Percentiles rank a stretch among this genome's conserved stretches.
Evolutionary conservation across 768 basidiomycete species (phyloP).

Genomic region (Lepiota brunneoincarnata): DNA sequence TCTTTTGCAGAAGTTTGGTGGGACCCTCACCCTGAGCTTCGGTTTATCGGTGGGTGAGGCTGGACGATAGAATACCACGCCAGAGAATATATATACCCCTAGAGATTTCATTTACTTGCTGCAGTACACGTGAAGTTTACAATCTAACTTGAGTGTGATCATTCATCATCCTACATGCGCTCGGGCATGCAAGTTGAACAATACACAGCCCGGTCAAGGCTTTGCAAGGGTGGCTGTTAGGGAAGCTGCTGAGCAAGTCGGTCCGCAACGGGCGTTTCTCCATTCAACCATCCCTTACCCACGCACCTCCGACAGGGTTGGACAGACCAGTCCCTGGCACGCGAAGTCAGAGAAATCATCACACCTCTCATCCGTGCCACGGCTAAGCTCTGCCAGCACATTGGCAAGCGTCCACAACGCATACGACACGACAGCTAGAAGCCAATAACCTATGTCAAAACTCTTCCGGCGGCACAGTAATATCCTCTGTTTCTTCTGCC

Average conservation of each 20-base stretch:
- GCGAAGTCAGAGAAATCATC: neutral
- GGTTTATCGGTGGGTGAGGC: neutral
- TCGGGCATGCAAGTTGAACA: neutral
- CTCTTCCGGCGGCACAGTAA: conserved; percentile 54
- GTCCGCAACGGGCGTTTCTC: conserved; percentile 3
- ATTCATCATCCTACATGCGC: neutral
- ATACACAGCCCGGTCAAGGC: neutral
- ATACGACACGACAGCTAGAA: neutral
- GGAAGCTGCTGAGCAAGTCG: neutral
- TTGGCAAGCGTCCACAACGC: neutral
- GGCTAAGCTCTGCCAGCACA: neutral
- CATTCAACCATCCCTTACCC: conserved; percentile 9
- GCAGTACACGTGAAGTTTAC: neutral
- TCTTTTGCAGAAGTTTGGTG: neutral
- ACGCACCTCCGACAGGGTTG: neutral
- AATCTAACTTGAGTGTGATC: neutral
- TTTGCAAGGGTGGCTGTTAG: neutral
- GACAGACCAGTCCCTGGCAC: neutral
- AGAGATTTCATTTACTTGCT: neutral
- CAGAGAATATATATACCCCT: neutral
- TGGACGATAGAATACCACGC: neutral
- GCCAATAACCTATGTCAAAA: conserved; percentile 26
- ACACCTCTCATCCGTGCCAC: neutral
- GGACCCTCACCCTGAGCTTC: neutral
- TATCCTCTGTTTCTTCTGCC: conserved; percentile 73